phyloP scores from a whole-genome alignment of 2,329 filamentous ascomycete genomes.

The Fusarium clavum region DNA sequence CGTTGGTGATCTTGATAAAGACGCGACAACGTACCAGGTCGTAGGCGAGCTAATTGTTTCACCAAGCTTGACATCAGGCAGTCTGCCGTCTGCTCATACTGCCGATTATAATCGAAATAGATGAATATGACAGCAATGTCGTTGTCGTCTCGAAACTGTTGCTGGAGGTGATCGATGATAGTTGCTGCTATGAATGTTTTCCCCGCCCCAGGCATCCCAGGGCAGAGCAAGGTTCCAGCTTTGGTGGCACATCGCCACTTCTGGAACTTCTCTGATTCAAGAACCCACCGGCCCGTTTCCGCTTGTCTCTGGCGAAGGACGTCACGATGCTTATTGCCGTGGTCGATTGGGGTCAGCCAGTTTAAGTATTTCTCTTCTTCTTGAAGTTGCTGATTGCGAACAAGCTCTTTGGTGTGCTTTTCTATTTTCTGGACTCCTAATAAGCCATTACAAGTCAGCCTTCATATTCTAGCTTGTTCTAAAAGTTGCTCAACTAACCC shows the following conservation, averaged over 20 bases:
- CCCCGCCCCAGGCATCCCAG: slow-evolving; percentile 3
- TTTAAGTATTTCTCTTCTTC: not conserved
- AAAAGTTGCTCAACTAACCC: fast-evolving
- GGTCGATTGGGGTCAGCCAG: slow-evolving; percentile 1
- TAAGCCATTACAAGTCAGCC: not conserved
- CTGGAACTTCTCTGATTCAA: not conserved
- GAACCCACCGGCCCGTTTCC: not conserved
- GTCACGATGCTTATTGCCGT: not conserved
- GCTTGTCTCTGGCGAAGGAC: not conserved
- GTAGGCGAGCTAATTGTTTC: not conserved
- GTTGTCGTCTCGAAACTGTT: fast-evolving
- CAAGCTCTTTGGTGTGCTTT: not conserved
- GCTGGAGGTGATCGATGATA: not conserved
- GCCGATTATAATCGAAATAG: not conserved
- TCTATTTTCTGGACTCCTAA: not conserved
- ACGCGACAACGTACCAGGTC: not conserved
- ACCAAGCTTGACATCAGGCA: not conserved
- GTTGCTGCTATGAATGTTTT: slow-evolving; percentile 10
- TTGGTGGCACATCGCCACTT: not conserved
- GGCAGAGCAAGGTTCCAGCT: not conserved
- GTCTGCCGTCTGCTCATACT: not conserved
- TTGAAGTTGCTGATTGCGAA: not conserved
- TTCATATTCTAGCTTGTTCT: too few relatives aligned
- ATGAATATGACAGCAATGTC: not conserved
- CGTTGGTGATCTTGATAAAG: not conserved